Evolutionary conservation across 108 stramenopile species (phyloP).

Genomic region (Fistulifera pelliculosa): DNA sequence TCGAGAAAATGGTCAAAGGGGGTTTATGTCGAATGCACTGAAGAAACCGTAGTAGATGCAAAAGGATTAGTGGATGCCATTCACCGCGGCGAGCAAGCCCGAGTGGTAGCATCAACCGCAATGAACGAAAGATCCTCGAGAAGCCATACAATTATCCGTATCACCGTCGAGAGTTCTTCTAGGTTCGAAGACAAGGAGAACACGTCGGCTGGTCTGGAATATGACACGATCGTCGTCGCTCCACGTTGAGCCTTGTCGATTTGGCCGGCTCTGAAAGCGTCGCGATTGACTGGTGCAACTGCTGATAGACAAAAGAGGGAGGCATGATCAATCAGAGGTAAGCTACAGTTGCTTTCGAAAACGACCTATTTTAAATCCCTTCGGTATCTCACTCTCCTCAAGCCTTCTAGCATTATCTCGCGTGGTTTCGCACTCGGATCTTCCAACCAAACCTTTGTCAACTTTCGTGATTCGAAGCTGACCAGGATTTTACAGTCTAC

Average conservation of each 20-base stretch:
- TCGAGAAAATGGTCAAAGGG: constrained; percentile 65
- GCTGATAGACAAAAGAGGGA: constrained; percentile 66
- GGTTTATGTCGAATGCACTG: constrained; percentile 88
- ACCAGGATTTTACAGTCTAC: constrained; percentile 97
- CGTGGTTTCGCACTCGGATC: constrained; percentile 64
- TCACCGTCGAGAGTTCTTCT: constrained; percentile 83
- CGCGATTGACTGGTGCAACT: constrained; percentile 33
- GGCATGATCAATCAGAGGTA: constrained; percentile 95
- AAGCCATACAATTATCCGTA: constrained; percentile 85
- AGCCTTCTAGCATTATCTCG: constrained; percentile 75
- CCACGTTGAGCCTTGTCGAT: constrained; percentile 76
- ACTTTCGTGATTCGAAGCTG: constrained; percentile 93
- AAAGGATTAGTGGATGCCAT: constrained; percentile 61
- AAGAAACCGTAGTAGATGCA: constrained; percentile 71
- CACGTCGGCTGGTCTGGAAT: background rate
- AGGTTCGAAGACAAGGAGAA: background rate
- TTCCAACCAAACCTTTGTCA: constrained; percentile 45
- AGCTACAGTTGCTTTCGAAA: constrained; percentile 3
- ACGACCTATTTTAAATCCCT: background rate
- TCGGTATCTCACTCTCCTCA: constrained; percentile 5
- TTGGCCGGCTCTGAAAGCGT: constrained; percentile 83
- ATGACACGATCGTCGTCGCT: background rate
- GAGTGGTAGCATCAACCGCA: constrained; percentile 56
- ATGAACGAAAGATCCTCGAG: constrained; percentile 89
- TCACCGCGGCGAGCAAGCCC: constrained; percentile 49